Evolutionary conservation across 225 moss, liverwort and hornwort genomes (phyloP).

Genomic region (Bryoerythrophyllum caledonicum): DNA sequence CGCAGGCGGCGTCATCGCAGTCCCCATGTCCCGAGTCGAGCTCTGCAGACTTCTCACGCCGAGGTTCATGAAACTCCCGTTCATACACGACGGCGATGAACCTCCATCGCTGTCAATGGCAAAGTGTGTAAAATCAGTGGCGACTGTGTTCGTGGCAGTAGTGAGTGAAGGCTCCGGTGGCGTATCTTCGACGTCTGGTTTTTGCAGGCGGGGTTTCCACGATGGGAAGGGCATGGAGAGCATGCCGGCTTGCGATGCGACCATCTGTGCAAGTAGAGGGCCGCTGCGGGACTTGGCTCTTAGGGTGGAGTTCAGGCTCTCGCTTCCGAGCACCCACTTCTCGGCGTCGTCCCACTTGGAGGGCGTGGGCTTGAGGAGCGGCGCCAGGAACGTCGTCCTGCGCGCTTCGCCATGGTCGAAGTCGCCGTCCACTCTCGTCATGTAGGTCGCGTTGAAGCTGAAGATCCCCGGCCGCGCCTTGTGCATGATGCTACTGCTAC

Average conservation of each 20-base stretch:
- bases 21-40: constrained; percentile 55
- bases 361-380: constrained; percentile 79
- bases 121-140: no score
- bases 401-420: constrained; percentile 41
- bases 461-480: constrained; percentile 64
- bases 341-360: constrained; percentile 99
- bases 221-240: constrained; percentile 53
- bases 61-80: constrained; percentile 54
- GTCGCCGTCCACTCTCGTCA: constrained; percentile 57
- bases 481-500: constrained; percentile 55
- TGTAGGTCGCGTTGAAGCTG: constrained; percentile 87
- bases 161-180: no score
- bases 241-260: constrained; percentile 54
- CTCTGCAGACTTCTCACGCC: neutral
- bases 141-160: no score
- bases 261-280: constrained; percentile 61
- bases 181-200: neutral
- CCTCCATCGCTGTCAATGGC: constrained; percentile 37
- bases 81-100: constrained; percentile 41
- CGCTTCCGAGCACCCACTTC: constrained; percentile 79
- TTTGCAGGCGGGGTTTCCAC: constrained; percentile 44
- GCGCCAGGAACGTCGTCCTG: constrained; percentile 29
- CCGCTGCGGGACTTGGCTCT: constrained; percentile 71
- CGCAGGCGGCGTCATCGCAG: constrained; percentile 82
- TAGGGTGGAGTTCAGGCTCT: constrained; percentile 35